Conservation (phyloP, 192 early-diverging fungal species). For the Coemansia sp. region DNA sequence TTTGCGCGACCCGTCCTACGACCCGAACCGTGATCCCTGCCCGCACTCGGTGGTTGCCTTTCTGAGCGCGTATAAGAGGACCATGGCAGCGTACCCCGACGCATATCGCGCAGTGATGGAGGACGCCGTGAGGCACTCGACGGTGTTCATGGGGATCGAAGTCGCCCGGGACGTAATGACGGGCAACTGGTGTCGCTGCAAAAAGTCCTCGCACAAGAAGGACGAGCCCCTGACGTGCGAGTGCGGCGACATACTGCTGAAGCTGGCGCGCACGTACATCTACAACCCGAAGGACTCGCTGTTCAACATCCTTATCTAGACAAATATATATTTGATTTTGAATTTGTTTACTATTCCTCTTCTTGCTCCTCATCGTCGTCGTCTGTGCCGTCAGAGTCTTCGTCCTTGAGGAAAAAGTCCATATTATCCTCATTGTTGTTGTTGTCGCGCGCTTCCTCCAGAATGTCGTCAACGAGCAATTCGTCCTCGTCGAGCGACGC, state of each 20-base stretch:
- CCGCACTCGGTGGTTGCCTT: conserved; percentile 24
- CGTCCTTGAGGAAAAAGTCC: conserved; percentile 50
- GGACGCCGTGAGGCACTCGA: conserved; percentile 12
- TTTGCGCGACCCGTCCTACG: conserved; percentile 13
- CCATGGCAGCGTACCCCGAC: conserved; percentile 9
- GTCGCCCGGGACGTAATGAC: conserved; percentile 34
- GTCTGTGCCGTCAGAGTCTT: conserved; percentile 38
- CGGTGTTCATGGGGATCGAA: conserved; percentile 27
- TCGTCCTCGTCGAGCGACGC: conserved; percentile 43
- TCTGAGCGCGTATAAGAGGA: conserved; percentile 9
- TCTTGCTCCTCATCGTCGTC: conserved; percentile 12
- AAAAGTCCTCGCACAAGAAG: neutral
- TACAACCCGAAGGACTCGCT: neutral
- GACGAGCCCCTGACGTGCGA: conserved; percentile 19
- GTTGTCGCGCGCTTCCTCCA: conserved; percentile 24
- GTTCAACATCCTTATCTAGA: conserved; percentile 14
- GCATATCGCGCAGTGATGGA: conserved; percentile 4
- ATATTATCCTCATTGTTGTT: conserved; percentile 17
- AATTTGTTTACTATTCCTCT: neutral
- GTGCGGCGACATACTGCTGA: conserved; percentile 19
- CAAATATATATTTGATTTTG: neutral
- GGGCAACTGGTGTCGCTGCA: conserved; percentile 41
- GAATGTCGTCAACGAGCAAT: conserved; percentile 28
- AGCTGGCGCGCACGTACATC: conserved; percentile 13
- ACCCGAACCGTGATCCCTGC: conserved; percentile 19